These are phyloP conservation scores for Erythrophleum ivorense DNA, from an alignment of 331 rosid genomes.

Conservation along the genomic window DNA sequence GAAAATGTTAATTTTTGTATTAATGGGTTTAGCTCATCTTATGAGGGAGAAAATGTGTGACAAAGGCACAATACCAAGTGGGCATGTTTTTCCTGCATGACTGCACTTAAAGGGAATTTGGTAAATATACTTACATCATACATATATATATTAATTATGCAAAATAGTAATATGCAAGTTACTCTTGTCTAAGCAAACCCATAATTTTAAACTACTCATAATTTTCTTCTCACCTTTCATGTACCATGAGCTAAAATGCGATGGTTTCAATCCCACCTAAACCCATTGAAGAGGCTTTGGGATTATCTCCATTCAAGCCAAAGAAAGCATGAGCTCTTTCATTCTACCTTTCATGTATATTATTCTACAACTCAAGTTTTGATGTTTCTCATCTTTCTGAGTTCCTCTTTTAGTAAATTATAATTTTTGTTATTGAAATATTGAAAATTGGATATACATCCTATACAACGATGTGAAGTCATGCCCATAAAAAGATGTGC, in stretches of 20 bases:
- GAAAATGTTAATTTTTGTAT: background rate
- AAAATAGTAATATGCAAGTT: conserved; percentile 48
- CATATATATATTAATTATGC: background rate
- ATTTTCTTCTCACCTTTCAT: conserved; percentile 50
- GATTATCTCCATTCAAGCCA: conserved; percentile 60
- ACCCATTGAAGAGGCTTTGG: conserved; percentile 79
- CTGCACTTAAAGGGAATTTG: conserved; percentile 43
- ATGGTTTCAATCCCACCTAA: conserved; percentile 60
- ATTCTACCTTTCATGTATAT: too few relatives aligned
- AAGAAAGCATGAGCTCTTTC: conserved; percentile 45
- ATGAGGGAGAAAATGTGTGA: conserved; percentile 46
- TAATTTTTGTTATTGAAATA: background rate
- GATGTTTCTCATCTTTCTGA: background rate
- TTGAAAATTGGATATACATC: conserved; percentile 49
- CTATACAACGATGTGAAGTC: conserved; percentile 79
- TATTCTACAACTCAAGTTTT: too few relatives aligned
- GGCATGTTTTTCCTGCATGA: conserved; percentile 55
- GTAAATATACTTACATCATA: too few relatives aligned
- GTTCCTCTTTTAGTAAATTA: background rate
- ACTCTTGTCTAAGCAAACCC: conserved; percentile 48
- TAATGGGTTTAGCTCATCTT: conserved; percentile 35
- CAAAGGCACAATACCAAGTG: conserved; percentile 56
- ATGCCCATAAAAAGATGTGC: conserved; percentile 79
- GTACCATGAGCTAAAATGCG: conserved; percentile 61
- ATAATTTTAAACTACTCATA: conserved; percentile 30